Evolutionary conservation across 768 basidiomycete species (phyloP), one percentile per base, ranked within the genome.

Genomic region (Boletus fagicola): DNA sequence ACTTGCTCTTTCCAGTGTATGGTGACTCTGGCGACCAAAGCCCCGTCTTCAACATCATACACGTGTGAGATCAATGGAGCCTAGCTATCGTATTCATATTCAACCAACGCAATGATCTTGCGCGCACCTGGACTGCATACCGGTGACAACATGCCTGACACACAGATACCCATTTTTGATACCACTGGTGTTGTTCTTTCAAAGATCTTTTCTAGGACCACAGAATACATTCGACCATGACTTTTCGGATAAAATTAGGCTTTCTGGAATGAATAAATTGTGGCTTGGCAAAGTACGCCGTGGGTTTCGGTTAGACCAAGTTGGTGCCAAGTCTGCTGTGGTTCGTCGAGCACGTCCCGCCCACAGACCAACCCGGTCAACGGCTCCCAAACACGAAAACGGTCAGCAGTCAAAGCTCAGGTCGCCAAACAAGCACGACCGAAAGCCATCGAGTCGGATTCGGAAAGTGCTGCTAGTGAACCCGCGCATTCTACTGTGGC

Each of bases 11-110:
- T 5, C 5, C 53, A 77, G 74, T 76, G 39, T 4, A 20, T 1
- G 39, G 39, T 20, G 39, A 40, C 9, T 40, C 39, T 40, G 39
- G 39, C 39, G 11, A 40, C 10, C 0, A 0, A 1, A 40, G 72
- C 62, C 60, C 62, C 1, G 0, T 24, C 18, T 75, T 76, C 54
- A 59, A 56, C 3, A 75, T 75, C 22, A 12, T 7, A 10, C 8
- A 18, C 4, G 0, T 7, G 28, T 40, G 20, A 48, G n/a, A 15
- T 9, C 38, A 13, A 15, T n/a, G n/a, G 11, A 18, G 15, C 9
- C 5, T 43, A 12, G 16, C 1, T 43, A 15, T 11, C 43, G 35
- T 20, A 16, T 22, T 16, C 20, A 31, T 33, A 5, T 20, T 4
- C 11, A 7, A 31, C 30, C 13, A 24, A 31, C 1, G 16, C 30